These are phyloP conservation scores for Starmerella khaoyaiensis DNA, from an alignment of 805 yeast species.

Conservation along the genomic window DNA sequence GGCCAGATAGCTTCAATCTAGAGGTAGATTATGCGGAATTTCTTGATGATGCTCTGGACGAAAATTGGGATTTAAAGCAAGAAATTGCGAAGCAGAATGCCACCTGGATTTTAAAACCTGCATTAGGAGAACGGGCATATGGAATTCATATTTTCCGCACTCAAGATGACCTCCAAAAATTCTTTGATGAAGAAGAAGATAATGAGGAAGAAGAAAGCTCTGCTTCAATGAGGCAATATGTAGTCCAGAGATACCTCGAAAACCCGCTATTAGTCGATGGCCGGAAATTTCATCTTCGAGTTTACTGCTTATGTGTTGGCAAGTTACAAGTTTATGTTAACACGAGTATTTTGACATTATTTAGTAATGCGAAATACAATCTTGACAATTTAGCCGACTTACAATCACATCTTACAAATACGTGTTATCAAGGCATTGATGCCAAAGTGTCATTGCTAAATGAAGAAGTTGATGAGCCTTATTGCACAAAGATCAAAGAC, in stretches of 20 bases:
- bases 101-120: constrained; percentile 85
- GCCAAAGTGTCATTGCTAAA: constrained; percentile 52
- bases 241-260: constrained; percentile 68
- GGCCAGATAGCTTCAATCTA: constrained; percentile 63
- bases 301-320: constrained; percentile 67
- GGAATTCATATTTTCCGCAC: constrained; percentile 78
- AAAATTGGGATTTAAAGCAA: constrained; percentile 73
- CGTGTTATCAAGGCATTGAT: constrained; percentile 62
- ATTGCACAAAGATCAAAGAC: constrained; percentile 26
- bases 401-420: constrained; percentile 79
- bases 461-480: constrained; percentile 34
- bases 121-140: constrained; percentile 95
- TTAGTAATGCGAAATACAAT: constrained; percentile 47
- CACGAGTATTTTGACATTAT: constrained; percentile 65
- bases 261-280: constrained; percentile 58
- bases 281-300: constrained; percentile 79
- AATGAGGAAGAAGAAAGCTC: constrained; percentile 40
- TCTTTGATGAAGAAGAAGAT: constrained; percentile 59
- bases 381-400: constrained; percentile 32
- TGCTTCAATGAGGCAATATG: constrained; percentile 53
- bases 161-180: constrained; percentile 62
- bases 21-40: constrained; percentile 95
- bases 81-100: constrained; percentile 46
- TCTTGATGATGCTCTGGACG: constrained; percentile 85
- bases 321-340: constrained; percentile 68